Base-by-base conservation (phyloP, 371 early-diverging fungal genomes). In the Mortierella sp. region DNA sequence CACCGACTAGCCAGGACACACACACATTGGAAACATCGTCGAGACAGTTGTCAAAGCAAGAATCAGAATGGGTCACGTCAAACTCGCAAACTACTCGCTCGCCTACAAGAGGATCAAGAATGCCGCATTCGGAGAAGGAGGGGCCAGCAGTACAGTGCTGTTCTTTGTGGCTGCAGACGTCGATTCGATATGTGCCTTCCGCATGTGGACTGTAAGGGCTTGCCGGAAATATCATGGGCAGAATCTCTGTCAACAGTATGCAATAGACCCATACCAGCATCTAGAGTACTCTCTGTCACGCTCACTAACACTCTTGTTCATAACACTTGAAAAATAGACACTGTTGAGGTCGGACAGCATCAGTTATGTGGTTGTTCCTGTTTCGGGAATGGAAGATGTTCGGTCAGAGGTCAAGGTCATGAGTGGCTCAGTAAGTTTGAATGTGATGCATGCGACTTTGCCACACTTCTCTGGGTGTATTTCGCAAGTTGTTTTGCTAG, bases 151-250 rank as follows among this genome's bases (percentile, higher is more conserved):
- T 55, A 84, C 88, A 10, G 84, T 88, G 44, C 89, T 97, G 24
- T 87, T 98, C 54, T 95, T 98, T 84, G 97, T 95, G 6, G 89
- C 95, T 1, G 89, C 94, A 19, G 97, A 97, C 89, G 94, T 94
- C 14, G 98, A 98, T 88, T 93, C 96, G 21, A 89, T 98, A 19
- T 98, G 98, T 88, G 96, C 96, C 2, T 92, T 94, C 81, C 93
- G 93, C 79, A 95, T 97, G 72, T 89, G 98, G 52, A 92, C 94
- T 85, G 96, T 95, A 89, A 76, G 83, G 7, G 34, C 50, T 50
- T 50, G 10, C 3, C 16, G 16, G 50, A 16, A 11, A 50, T 50
- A 50, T 16, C 10, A 3, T 14, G 50, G 16, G 14, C 50, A 16
- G 3, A 50, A 16, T 16, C 0, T 50, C 14, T 14, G 13, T 50